phyloP scores from a whole-genome alignment of 2,329 filamentous ascomycete species.

The Pseudogymnoascus sp. region DNA sequence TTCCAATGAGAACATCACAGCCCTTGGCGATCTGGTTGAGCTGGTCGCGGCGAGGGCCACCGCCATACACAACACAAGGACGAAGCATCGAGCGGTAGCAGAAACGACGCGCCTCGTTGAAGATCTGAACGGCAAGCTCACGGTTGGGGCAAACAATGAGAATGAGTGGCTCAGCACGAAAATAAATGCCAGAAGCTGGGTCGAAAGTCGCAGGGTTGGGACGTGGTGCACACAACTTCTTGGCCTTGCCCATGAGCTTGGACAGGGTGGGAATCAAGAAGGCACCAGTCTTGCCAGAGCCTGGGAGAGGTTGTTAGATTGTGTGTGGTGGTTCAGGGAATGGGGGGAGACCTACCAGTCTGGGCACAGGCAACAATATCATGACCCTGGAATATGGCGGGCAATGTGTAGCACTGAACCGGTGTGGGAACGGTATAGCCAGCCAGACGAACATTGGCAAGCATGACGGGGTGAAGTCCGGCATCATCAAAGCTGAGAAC shows the following conservation, averaged over 20 bases:
- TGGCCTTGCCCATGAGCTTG: constrained; percentile 90
- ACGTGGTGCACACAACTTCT: constrained; percentile 72
- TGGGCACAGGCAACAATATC: constrained; percentile 89
- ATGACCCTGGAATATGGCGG: constrained; percentile 66
- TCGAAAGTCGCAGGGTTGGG: constrained; percentile 56
- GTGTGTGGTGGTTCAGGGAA: constrained; percentile 10
- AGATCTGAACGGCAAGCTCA: constrained; percentile 89
- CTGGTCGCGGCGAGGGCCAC: constrained; percentile 65
- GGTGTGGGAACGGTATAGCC: constrained; percentile 71
- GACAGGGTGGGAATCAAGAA: constrained; percentile 86
- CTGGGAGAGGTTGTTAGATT: constrained; percentile 38
- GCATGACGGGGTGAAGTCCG: constrained; percentile 77
- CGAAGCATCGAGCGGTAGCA: constrained; percentile 94
- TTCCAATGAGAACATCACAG: constrained; percentile 83
- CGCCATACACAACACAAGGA: constrained; percentile 84
- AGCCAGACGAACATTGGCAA: constrained; percentile 67
- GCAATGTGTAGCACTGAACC: constrained; percentile 79
- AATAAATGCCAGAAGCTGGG: constrained; percentile 36
- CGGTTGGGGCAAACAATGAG: constrained; percentile 80
- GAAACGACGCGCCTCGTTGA: constrained; percentile 85
- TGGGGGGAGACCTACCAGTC: constrained; percentile 60
- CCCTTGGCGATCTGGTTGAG: constrained; percentile 68
- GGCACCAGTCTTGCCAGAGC: constrained; percentile 92
- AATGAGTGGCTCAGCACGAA: constrained; percentile 79
- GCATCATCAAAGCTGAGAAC: constrained; percentile 61